Evolutionary conservation across 2,329 filamentous ascomycete species (phyloP), one percentile per base, ranked within the genome.

Genomic region (Microthyrium microscopicum): DNA sequence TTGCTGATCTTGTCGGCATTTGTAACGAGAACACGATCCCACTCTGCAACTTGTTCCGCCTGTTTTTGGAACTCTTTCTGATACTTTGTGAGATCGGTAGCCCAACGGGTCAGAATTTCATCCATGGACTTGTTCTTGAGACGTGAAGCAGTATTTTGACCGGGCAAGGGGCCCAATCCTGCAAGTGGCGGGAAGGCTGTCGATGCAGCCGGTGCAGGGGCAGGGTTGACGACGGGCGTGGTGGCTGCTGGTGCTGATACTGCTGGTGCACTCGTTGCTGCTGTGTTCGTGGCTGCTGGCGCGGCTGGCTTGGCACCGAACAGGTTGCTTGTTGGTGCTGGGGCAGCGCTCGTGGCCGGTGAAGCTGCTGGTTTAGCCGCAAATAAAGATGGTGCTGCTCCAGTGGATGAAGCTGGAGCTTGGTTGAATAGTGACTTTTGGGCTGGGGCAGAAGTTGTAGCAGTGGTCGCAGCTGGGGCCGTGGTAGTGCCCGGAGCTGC

Each of bases 121-220:
- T 98, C 89, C 80, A 98, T 94, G 1, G 87, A 93, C 61, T 93
- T 95, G 57, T 94, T 93, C 64, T 93, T 93, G 24, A 98, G 65
- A 19, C 89, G 77, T 4, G 87, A 89, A 47, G 91, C 73, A 2
- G 19, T 30, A 25, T 32, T n/a, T n/a, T n/a, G n/a, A n/a, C 9
- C 22, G 22, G 22, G 13, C 9, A 9, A 9, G 22, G 22, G n/a
- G n/a, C n/a, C n/a, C n/a, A n/a, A n/a, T n/a, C n/a, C 35, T 7
- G 29, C 29, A 11, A 30, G 24, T 22, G 35, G 16, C 9, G 35
- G 29, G 8, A 20, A 17, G 22, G 36, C 25, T 18, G 36, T 29
- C 19, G 36, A 29, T 18, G 32, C 24, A 20, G 34, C 33, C 5
- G 32, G 20, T 31, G 33, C 32, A 20, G 29, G 19, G n/a, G 29